Evolutionary conservation across 73 alveolate species (phyloP), one percentile per base, ranked within the genome.

Genomic region (Paramecium caudatum): DNA sequence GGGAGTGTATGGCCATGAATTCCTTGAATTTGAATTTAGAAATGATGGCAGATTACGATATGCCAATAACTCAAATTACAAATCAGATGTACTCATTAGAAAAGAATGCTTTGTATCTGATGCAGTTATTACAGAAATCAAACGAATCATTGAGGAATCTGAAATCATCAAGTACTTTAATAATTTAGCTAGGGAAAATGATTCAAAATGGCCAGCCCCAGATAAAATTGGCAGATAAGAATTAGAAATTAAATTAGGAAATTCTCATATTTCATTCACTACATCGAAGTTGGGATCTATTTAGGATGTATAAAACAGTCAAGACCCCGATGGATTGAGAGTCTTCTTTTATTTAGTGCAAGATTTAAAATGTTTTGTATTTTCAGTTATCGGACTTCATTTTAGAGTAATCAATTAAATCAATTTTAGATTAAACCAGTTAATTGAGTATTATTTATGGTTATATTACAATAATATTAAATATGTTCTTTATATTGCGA

Each of bases 1-100:
- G 84, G 99, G 99, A 47, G 91, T 93, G 61, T 97, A 69, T 91
- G 99, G 99, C 7, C 99, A 96, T 78, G 99, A 98, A 82, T 98
- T 97, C 93, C 82, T 98, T 61, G 99, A 98, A 91, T 97, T 94
- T 86, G 99, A 98, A 91, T 68, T 98, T 92, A 83, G 95, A 46
- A 92, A 95, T 5, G 98, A 98, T 69, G 99, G 99, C 0, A 78
- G 99, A 61, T 92, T 98, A 86, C 83, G 99, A 47, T 98, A 97
- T 87, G 99, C 99, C 6, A 98, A 98, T 82, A 97, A 97, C 91
- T 91, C 98, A 19, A 82, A 94, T 69, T 98, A 98, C 91, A 97
- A 96, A 90, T 69, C 91, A 21, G 98, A 98, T 86, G 83, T 65
- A 2, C 81, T 96, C 82, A 98, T 98, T 49, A 94, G 99, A 82